Base-by-base conservation (phyloP, 495 filamentous ascomycete species). In the Amphirosellinia nigrospora region DNA sequence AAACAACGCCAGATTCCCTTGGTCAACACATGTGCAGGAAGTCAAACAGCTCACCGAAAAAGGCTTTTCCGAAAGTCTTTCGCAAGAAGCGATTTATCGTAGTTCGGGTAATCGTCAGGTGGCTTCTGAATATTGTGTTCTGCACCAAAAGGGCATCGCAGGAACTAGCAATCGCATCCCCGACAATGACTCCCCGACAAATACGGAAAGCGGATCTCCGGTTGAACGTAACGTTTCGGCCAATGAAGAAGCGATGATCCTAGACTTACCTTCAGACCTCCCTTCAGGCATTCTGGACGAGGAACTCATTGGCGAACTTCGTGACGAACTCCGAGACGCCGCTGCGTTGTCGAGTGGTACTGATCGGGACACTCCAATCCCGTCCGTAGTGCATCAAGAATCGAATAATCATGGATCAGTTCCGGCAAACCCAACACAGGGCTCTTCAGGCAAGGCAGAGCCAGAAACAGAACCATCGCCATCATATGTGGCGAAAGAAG, bases 31-130 rank as follows among this genome's bases (percentile, higher is more conserved):
- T 66, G 48, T 60, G 34, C 62, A 76, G 39, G 67, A 73, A 63
- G 63, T 71, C 64, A 70, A 21, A 75, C 81, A 81, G 0, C 72
- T 74, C 41, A 60, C 80, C 46, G 74, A 69, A 15, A 68, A 68
- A 4, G 52, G 59, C 8, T 76, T 70, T 45, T 21, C 65, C 38
- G 75, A 82, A 34, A 86, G 88, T 10, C 81, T 97, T 34, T 90
- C 86, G 16, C 84, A 84, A n/a, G 94, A 98, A 79, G 93, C 92
- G 21, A 80, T 94, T 5, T 97, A 92, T 74, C 89, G 94, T 30
- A 94, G 94, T 77, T 89, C 91, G 67, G 92, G 93, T 68, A 85
- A 86, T 34, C 72, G 79, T 13, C 75, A 77, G 8, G 76, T 83
- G 10, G 91, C 93, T 11, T 77, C 83, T 45, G 92, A 95, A 71